Conservation (phyloP, 2,329 filamentous ascomycete species). For the Daldinia sp. region DNA sequence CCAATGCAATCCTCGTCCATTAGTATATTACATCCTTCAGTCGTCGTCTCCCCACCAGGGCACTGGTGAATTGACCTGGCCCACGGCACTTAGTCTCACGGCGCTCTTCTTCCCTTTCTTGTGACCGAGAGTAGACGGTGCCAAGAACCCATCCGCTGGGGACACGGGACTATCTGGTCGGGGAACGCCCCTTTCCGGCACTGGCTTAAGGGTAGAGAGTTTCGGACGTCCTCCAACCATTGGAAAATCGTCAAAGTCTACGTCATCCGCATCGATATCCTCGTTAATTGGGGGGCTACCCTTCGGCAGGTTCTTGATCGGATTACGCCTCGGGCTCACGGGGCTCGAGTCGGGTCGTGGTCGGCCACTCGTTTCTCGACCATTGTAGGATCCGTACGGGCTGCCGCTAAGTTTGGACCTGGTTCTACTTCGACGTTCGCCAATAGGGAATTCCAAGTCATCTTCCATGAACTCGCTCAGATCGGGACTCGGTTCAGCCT, state of each 20-base stretch:
- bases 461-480: constrained; percentile 51
- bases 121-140: constrained; percentile 36
- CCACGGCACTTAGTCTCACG: constrained; percentile 54
- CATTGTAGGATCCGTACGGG: neutral
- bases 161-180: constrained; percentile 51
- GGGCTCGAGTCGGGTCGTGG: constrained; percentile 37
- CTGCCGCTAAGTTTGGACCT: constrained; percentile 29
- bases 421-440: constrained; percentile 37
- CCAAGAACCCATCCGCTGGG: constrained; percentile 26
- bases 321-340: constrained; percentile 26
- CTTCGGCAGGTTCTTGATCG: neutral
- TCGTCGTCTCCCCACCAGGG: constrained; percentile 56
- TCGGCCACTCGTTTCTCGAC: constrained; percentile 11
- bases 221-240: constrained; percentile 19
- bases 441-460: constrained; percentile 38
- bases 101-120: constrained; percentile 49
- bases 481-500: constrained; percentile 45
- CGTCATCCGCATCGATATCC: constrained; percentile 37
- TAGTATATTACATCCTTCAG: constrained; percentile 28
- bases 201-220: constrained; percentile 7
- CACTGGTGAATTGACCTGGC: constrained; percentile 44
- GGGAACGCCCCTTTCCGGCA: constrained; percentile 42
- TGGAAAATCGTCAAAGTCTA: constrained; percentile 35
- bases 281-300: constrained; percentile 17
- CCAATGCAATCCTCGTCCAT: neutral